These are phyloP conservation scores for Patellifolia procumbens DNA, from an alignment of 179 eudicot genomes.

Conservation along the genomic window DNA sequence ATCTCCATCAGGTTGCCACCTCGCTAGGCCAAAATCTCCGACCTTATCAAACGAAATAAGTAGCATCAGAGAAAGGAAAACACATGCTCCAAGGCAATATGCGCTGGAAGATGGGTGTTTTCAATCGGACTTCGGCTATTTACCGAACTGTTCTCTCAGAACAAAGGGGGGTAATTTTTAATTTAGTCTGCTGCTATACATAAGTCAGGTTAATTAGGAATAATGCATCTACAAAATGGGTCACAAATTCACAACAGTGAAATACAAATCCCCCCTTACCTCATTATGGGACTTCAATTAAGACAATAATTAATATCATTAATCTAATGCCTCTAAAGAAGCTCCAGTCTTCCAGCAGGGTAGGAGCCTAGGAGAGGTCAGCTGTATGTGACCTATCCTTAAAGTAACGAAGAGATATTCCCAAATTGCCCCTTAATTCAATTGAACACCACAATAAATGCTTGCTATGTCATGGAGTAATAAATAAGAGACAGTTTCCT, in stretches of 20 bases:
- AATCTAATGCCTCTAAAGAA: neutral
- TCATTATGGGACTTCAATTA: neutral
- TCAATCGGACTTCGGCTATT: neutral
- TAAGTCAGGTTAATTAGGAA: neutral
- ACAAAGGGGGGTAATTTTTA: too few relatives aligned
- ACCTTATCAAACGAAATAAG: constrained; percentile 40
- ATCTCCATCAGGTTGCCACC: constrained; percentile 94
- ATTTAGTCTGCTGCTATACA: neutral
- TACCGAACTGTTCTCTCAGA: too few relatives aligned
- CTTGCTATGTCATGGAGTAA: neutral
- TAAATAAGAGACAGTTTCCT: neutral
- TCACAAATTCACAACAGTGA: too few relatives aligned
- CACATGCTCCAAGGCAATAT: neutral
- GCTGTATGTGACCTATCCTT: neutral
- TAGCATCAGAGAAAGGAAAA: constrained; percentile 9
- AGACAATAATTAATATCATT: neutral
- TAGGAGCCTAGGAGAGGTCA: neutral
- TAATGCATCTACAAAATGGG: too few relatives aligned
- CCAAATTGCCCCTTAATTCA: neutral
- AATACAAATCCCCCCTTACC: neutral
- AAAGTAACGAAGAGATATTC: neutral
- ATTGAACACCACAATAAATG: neutral
- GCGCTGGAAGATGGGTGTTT: neutral
- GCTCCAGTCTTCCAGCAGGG: neutral
- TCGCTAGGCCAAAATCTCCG: constrained; percentile 83